Evolutionary conservation across 2,329 filamentous ascomycete species (phyloP).

Genomic region (Ustulina deusta): DNA sequence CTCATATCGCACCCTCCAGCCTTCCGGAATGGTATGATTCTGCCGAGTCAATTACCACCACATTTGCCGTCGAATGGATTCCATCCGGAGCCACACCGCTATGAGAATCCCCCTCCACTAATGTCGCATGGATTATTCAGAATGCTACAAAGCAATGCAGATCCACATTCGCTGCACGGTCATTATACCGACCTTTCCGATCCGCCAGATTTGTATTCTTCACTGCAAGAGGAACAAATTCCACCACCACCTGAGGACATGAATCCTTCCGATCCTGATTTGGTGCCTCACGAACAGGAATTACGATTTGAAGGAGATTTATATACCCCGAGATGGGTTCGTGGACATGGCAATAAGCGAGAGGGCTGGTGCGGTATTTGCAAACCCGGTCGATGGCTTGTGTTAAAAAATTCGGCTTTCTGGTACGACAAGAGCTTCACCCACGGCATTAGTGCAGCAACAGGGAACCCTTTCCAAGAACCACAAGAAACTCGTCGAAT

Average conservation of each 20-base stretch:
- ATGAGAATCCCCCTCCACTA: conserved; percentile 70
- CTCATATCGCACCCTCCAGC: conserved; percentile 64
- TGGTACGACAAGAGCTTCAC: conserved; percentile 96
- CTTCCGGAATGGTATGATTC: conserved; percentile 70
- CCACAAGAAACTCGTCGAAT: conserved; percentile 80
- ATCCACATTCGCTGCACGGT: conserved; percentile 73
- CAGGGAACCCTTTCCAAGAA: conserved; percentile 81
- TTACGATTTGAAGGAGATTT: conserved; percentile 83
- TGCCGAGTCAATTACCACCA: conserved; percentile 60
- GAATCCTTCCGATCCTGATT: conserved; percentile 80
- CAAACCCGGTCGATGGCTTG: conserved; percentile 86
- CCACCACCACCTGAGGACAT: conserved; percentile 83
- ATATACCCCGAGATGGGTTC: conserved; percentile 86
- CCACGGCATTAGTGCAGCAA: conserved; percentile 86
- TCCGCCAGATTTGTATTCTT: conserved; percentile 81
- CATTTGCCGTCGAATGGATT: conserved; percentile 64
- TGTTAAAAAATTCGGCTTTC: conserved; percentile 89
- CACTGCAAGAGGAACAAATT: conserved; percentile 78
- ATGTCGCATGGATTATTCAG: conserved; percentile 80
- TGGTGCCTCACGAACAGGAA: conserved; percentile 82
- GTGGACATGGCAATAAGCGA: conserved; percentile 86
- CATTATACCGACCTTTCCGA: conserved; percentile 81
- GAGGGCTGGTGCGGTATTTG: conserved; percentile 93
- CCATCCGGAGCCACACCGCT: conserved; percentile 64
- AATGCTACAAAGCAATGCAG: conserved; percentile 80